Conservation (phyloP, 352 stramenopile species). For the Pythium apleroticum region DNA sequence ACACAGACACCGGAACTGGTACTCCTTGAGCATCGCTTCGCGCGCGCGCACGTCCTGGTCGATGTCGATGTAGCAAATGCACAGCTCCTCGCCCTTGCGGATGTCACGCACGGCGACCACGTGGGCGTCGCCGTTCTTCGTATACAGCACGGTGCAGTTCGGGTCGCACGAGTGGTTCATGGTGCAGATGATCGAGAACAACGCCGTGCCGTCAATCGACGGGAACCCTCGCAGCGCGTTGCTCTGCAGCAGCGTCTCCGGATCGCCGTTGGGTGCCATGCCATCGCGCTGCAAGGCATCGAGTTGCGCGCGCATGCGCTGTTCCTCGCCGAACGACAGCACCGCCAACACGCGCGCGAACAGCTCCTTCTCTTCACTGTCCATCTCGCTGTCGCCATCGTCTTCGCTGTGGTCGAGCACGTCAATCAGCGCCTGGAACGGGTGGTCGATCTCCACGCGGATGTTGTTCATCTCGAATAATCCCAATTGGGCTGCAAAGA, state of each 20-base stretch:
- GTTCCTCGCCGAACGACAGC: conserved; percentile 15
- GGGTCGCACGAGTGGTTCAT: conserved; percentile 89
- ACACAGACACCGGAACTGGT: conserved; percentile 81
- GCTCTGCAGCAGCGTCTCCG: conserved; percentile 6
- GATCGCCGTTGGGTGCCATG: not conserved
- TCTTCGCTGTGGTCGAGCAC: conserved; percentile 54
- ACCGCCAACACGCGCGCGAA: conserved; percentile 31
- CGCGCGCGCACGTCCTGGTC: conserved; percentile 71
- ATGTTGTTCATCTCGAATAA: conserved; percentile 98
- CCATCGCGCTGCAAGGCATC: conserved; percentile 1
- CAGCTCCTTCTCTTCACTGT: conserved; percentile 31
- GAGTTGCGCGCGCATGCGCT: conserved; percentile 8
- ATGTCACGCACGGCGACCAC: conserved; percentile 47
- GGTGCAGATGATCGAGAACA: conserved; percentile 82
- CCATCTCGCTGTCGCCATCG: conserved; percentile 23
- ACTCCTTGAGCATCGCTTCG: conserved; percentile 68
- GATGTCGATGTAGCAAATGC: conserved; percentile 94
- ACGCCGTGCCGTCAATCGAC: conserved; percentile 83
- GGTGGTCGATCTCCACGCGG: conserved; percentile 88
- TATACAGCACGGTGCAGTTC: conserved; percentile 72
- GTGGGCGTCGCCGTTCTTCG: conserved; percentile 29
- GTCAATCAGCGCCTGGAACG: conserved; percentile 68
- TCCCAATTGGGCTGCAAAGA: conserved; percentile 89
- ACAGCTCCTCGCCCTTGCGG: conserved; percentile 89
- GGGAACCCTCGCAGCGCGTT: conserved; percentile 34